Base-by-base conservation (phyloP, 2,329 filamentous ascomycete genomes). In the Aspergillus phoenicis region DNA sequence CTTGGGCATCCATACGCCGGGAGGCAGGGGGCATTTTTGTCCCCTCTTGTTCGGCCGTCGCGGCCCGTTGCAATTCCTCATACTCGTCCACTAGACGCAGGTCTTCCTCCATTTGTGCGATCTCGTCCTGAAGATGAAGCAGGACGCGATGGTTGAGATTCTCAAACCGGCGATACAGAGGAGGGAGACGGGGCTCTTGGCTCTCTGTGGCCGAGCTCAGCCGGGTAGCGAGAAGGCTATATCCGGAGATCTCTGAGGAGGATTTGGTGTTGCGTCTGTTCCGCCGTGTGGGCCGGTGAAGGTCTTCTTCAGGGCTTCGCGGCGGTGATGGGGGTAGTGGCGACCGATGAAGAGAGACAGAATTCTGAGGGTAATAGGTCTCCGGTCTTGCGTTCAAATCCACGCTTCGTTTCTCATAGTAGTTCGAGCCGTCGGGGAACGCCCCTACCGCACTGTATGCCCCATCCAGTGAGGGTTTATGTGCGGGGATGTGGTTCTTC, bases 121-220 rank as follows among this genome's bases (percentile, higher is more conserved):
- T 85, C 73, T 96, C 91, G 71, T 96, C 92, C 75, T 97, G 93
- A 15, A 96, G 82, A 64, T 95, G 88, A 0, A 97, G 81, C 2
- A 97, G 79, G 2, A 96, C 79, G 2, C 93, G 88, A 72, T 96
- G 92, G 68, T 95, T 93, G 17, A 97, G 79, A 10, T 86, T 84
- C 72, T 91, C 89, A 70, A 97, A 97, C 59, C 89, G 89, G 47
- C 93, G 87, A 74, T 96, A 97, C 61, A 96, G 84, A 1, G 91
- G 91, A 3, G 75, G 71, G 11, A 76, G 69, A 33, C 59, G 63
- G 28, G 66, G 75, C 66, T 64, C 66, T 10, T 70, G 68, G 49
- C 70, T 65, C 28, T 66, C 64, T 3, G 65, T 51, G 17, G 75
- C 70, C 2, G 67, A 67, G 51, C 70, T 72, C 48, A 77, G 64